phyloP scores from a whole-genome alignment of 1,284 basidiomycete species.

The Sparassis latifolia region DNA sequence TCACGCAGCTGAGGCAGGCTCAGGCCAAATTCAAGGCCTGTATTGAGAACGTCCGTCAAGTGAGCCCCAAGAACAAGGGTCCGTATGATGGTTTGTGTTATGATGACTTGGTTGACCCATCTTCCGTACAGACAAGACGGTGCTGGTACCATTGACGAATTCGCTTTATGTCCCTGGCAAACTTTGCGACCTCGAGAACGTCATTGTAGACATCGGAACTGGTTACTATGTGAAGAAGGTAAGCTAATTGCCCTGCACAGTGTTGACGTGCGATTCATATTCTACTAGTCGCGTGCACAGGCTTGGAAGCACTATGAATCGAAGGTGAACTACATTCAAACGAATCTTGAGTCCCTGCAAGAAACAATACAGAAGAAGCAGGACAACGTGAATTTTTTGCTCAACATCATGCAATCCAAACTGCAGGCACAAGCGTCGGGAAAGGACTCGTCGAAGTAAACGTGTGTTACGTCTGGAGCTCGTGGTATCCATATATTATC shows the following conservation, averaged over 20 bases:
- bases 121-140: constrained; percentile 67
- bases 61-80: constrained; percentile 76
- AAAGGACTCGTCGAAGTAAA: constrained; percentile 13
- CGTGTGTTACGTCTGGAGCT: neutral
- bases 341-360: constrained; percentile 79
- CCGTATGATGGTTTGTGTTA: constrained; percentile 17
- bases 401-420: constrained; percentile 75
- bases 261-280: neutral
- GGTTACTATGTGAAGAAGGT: constrained; percentile 93
- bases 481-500: neutral
- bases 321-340: constrained; percentile 75
- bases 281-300: constrained; percentile 65
- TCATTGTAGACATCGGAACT: constrained; percentile 94
- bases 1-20: constrained; percentile 87
- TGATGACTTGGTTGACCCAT: neutral
- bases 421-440: constrained; percentile 42
- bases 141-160: constrained; percentile 89
- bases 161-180: constrained; percentile 95
- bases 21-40: constrained; percentile 91
- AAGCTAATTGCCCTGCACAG: neutral
- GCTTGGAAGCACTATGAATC: constrained; percentile 70
- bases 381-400: constrained; percentile 75
- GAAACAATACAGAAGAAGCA: constrained; percentile 85
- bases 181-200: constrained; percentile 76
- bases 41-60: constrained; percentile 74